phyloP scores from a whole-genome alignment of 495 filamentous ascomycete genomes.

The Diplogelasinospora grovesii region DNA sequence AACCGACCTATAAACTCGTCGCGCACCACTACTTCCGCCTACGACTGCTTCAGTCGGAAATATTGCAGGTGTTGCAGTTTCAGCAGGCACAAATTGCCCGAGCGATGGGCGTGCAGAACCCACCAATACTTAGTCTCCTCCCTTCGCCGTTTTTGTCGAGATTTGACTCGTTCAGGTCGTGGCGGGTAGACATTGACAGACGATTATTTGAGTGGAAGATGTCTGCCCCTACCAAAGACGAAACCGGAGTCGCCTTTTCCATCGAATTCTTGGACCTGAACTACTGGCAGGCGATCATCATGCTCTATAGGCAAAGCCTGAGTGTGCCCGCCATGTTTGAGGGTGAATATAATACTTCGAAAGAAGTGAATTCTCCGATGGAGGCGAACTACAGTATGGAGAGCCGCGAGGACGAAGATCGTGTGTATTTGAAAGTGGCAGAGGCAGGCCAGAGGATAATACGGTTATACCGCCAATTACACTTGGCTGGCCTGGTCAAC shows the following conservation, averaged over 20 bases:
- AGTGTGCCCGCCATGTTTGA: constrained; percentile 80
- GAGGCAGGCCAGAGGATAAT: constrained; percentile 91
- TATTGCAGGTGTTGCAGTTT: constrained; percentile 86
- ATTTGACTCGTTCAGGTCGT: constrained; percentile 79
- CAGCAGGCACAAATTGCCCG: constrained; percentile 68
- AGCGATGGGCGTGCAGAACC: constrained; percentile 54
- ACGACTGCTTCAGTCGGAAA: constrained; percentile 89
- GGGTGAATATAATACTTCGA: constrained; percentile 65
- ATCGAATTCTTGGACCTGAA: constrained; percentile 86
- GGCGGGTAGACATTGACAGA: constrained; percentile 82
- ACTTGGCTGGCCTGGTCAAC: constrained; percentile 82
- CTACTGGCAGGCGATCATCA: constrained; percentile 97
- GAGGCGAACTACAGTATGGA: constrained; percentile 43
- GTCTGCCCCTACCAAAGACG: constrained; percentile 63
- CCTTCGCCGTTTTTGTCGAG: constrained; percentile 77
- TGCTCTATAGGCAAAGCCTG: constrained; percentile 89
- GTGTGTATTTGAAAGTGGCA: constrained; percentile 86
- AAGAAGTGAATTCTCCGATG: constrained; percentile 45
- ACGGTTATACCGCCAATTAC: constrained; percentile 82
- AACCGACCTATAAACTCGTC: constrained; percentile 79
- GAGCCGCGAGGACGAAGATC: constrained; percentile 75
- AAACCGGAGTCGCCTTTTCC: constrained; percentile 81
- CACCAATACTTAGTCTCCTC: constrained; percentile 70
- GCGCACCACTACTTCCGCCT: constrained; percentile 88
- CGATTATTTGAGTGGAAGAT: constrained; percentile 84